Base-by-base conservation (phyloP, 1,284 basidiomycete species). In the Rhodotorula mucilaginosa region DNA sequence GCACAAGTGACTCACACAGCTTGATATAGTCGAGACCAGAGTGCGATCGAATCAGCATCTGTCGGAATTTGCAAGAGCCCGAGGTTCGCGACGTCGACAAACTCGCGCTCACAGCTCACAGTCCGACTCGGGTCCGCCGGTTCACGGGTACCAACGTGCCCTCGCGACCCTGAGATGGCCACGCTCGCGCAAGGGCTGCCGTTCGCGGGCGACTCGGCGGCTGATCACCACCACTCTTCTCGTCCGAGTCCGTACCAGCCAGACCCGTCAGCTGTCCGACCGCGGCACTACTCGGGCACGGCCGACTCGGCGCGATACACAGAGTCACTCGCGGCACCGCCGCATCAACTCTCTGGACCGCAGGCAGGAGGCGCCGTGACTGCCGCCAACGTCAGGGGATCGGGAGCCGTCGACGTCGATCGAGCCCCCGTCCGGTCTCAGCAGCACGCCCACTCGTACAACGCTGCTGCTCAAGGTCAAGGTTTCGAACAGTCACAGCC, bases 391-490 rank as follows among this genome's bases (percentile, higher is more conserved):
- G 39, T 44, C 39, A 44, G 12, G 39, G 39, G 39, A 44, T 70
- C 72, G 39, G 68, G 69, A 47, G 69, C 69, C 62, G 67, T 67
- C 18, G 67, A 58, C 21, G 16, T 57, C 10, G 67, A 59, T 6
- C 31, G 31, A 2, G 47, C 39, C 39, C 39, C 39, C 10, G 39
- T 44, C 39, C 39, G 39, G 10, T 13, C 39, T 12, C 39, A 44
- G 39, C 39, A 44, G 39, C 39, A 12, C 10, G 10, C 39, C 8
- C 39, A 34, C 10, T 18, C 12, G 15, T n/a, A 26, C 15, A 16
- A 8, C 13, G 3, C 48, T 26, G 26, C 6, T 31, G 48, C 31
- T 18, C 21, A 51, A 26, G 31, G 12, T 16, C 29, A 5, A n/a
- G 48, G 48, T 7, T 4, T 29, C 21, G 61, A 10, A 44, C 39